phyloP scores from a whole-genome alignment of 257 asterid species.

The Rubia yunnanensis region DNA sequence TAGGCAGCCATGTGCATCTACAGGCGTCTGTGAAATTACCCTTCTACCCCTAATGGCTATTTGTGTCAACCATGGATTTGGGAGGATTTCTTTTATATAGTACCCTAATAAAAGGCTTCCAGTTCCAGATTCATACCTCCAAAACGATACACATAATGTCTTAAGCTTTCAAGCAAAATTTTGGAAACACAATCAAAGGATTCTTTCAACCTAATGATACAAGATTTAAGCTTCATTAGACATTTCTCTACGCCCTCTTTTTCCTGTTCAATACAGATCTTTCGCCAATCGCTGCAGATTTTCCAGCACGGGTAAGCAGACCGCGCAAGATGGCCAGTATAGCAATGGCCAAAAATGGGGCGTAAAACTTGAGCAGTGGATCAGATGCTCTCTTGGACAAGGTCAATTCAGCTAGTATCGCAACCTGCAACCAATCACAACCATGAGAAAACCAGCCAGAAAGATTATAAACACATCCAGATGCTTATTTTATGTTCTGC shows the following conservation, averaged over 20 bases:
- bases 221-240: background rate
- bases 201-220: background rate
- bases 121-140: background rate
- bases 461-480: too few species aligned
- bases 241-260: slow-evolving; percentile 46
- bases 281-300: slow-evolving; percentile 31
- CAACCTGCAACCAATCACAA: slow-evolving; percentile 40
- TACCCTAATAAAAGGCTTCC: background rate
- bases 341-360: slow-evolving; percentile 59
- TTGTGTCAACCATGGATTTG: too few species aligned
- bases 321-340: slow-evolving; percentile 65
- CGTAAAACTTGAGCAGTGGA: slow-evolving; percentile 45
- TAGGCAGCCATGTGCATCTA: too few species aligned
- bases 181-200: background rate
- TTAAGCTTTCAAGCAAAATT: background rate
- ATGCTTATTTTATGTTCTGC: background rate
- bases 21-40: too few species aligned
- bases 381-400: slow-evolving; percentile 57
- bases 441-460: slow-evolving; percentile 12
- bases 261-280: slow-evolving; percentile 36
- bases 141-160: background rate
- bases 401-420: slow-evolving; percentile 48
- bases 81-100: too few species aligned
- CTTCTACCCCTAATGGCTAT: too few species aligned
- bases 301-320: slow-evolving; percentile 35